Evolutionary conservation across 345 rosid genomes (phyloP), one percentile per base, ranked within the genome.

Genomic region (Noccaea bulbosa): DNA sequence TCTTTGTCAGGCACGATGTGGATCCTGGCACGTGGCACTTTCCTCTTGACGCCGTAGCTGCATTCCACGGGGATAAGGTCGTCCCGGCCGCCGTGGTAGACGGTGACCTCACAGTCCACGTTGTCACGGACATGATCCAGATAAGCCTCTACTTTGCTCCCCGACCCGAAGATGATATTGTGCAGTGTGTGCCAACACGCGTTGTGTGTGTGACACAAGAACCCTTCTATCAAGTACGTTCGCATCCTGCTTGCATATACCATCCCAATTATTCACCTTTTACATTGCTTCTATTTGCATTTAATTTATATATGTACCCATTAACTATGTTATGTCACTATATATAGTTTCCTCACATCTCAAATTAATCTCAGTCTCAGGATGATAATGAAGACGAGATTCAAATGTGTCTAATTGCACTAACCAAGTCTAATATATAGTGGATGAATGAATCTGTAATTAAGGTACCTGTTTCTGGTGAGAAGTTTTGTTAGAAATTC

Each of bases 111-210:
- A 34, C 98, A 95, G 50, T 77, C 87, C 33, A 89, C 74, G 47
- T 62, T 56, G 77, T 90, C 87, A 4, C 84, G 81, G 50, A 92
- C 88, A 4, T 73, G 65, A 17, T 92, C 96, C 24, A 92, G 62
- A 78, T 95, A 95, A 17, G 78, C 81, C 4, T 92, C 99, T 12
- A 95, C 81, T 78, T 88, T 88, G 79, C 85, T 82, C 39, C 90
- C 98, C 0, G 87, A 80, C 43, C 99, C 99, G 62, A 85, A 95
- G 5, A 95, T 90, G 17, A 95, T 83, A 84, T 95, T 95, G 89
- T 95, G 99, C 16, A 95, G 82, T 2, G 99, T 90, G 72, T 95
- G 99, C 99, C 99, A 92, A 3, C 96, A 92, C 1, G 98, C 93
- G 11, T 87, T 90, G 41, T 89, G 95, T 39, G 98, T 90, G 83